These are phyloP conservation scores for Dysphania ambrosioides DNA, from an alignment of 148 eudicot genomes.

Conservation along the genomic window DNA sequence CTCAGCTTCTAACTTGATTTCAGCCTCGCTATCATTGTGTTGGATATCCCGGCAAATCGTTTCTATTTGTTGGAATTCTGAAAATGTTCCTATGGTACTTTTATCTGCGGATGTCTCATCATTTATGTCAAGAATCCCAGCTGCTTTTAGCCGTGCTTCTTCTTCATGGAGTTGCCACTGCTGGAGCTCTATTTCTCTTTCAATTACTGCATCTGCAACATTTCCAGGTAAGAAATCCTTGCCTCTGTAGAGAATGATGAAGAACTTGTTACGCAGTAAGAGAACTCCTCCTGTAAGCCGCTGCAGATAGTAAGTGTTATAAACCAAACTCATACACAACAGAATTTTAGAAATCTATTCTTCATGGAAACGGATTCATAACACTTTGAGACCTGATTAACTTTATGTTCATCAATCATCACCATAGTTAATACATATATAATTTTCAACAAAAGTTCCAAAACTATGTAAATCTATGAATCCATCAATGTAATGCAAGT, in stretches of 20 bases:
- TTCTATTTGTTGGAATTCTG: conserved; percentile 60
- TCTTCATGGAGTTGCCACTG: conserved; percentile 75
- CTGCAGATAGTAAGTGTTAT: conserved; percentile 43
- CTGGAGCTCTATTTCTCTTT: conserved; percentile 63
- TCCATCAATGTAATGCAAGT: background rate
- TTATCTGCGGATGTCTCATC: conserved; percentile 29
- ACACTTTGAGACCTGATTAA: background rate
- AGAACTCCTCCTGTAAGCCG: conserved; percentile 90
- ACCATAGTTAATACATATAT: background rate
- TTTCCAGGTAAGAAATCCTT: conserved; percentile 71
- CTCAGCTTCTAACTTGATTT: conserved; percentile 58
- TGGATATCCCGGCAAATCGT: conserved; percentile 31
- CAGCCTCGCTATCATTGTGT: conserved; percentile 26
- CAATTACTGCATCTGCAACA: conserved; percentile 55
- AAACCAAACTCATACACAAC: conserved; percentile 1
- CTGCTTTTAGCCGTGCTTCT: conserved; percentile 59
- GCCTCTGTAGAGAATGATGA: conserved; percentile 84
- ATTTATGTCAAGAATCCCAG: conserved; percentile 30
- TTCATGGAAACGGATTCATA: background rate
- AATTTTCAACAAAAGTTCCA: background rate
- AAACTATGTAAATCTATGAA: background rate
- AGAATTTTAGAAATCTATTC: background rate
- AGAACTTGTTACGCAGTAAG: conserved; percentile 88
- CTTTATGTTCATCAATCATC: background rate
- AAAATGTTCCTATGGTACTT: conserved; percentile 55